Percentiles rank a stretch among this genome's conserved stretches.
Evolutionary conservation across 768 basidiomycete species (phyloP).

Genomic region (Kwoniella shandongensis): DNA sequence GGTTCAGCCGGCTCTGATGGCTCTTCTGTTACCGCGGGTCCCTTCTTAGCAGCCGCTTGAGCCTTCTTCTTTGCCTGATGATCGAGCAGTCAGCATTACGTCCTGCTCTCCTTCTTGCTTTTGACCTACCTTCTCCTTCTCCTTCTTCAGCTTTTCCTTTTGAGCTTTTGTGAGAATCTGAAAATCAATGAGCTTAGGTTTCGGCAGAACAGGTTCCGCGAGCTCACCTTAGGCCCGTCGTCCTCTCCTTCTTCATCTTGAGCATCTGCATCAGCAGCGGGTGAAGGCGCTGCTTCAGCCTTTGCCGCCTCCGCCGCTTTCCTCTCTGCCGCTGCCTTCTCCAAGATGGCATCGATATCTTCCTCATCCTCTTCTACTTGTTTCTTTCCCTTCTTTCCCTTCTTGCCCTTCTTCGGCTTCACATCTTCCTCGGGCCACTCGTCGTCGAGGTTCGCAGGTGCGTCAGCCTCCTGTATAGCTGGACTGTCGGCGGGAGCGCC

Average conservation of each 20-base stretch:
- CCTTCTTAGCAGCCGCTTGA: slow-evolving; percentile 80
- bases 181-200: no score
- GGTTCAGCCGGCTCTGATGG: slow-evolving; percentile 46
- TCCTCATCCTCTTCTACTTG: slow-evolving; percentile 25
- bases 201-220: no score
- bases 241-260: slow-evolving; percentile 38
- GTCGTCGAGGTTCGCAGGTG: slow-evolving; percentile 58
- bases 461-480: slow-evolving; percentile 2
- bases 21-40: slow-evolving; percentile 42
- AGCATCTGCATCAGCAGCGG: slow-evolving; percentile 22
- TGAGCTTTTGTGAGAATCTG: slow-evolving; percentile 88
- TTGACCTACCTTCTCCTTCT: slow-evolving; percentile 77
- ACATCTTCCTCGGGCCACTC: slow-evolving; percentile 73
- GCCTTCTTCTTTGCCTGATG: slow-evolving; percentile 89
- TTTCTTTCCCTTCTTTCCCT: slow-evolving; percentile 41
- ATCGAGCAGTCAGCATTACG: slow-evolving; percentile 5
- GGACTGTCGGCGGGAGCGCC: slow-evolving; percentile 9
- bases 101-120: no score
- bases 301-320: slow-evolving; percentile 19
- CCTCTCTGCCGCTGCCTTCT: slow-evolving; percentile 21
- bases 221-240: slow-evolving; percentile 58
- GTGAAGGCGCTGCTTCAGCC: slow-evolving; percentile 5
- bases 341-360: slow-evolving; percentile 21
- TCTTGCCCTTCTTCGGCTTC: slow-evolving; percentile 51
- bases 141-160: slow-evolving; percentile 94